Percentiles rank a stretch among this genome's conserved stretches.
Conservation (phyloP, 345 rosid genomes). For the Microthlaspi erraticum region DNA sequence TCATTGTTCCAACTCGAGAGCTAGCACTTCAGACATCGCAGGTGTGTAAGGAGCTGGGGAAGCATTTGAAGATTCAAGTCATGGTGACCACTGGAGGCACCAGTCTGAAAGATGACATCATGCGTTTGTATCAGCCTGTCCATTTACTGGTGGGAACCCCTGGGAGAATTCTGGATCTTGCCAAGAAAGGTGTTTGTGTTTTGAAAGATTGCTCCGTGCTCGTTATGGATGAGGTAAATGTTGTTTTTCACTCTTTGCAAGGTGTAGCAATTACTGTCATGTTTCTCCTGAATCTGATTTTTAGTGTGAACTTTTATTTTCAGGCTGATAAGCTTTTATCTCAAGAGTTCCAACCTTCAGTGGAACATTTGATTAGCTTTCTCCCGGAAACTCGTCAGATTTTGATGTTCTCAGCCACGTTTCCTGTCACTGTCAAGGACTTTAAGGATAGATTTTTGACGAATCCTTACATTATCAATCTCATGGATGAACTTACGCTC, state of each 20-base stretch:
- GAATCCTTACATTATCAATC: slow-evolving; percentile 83
- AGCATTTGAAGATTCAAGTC: slow-evolving; percentile 86
- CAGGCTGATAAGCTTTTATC: slow-evolving; percentile 96
- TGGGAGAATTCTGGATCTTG: slow-evolving; percentile 86
- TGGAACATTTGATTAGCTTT: slow-evolving; percentile 84
- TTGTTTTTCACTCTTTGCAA: slow-evolving; percentile 6
- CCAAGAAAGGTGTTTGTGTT: slow-evolving; percentile 89
- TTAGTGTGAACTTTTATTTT: slow-evolving; percentile 34
- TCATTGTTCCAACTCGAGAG: slow-evolving; percentile 91
- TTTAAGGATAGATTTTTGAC: slow-evolving; percentile 82
- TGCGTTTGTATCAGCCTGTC: slow-evolving; percentile 95
- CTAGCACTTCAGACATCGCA: slow-evolving; percentile 95
- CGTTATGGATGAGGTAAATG: slow-evolving; percentile 87
- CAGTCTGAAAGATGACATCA: slow-evolving; percentile 90
- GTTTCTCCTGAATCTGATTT: slow-evolving; percentile 29
- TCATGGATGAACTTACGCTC: slow-evolving; percentile 94
- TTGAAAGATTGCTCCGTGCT: slow-evolving; percentile 89
- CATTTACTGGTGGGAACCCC: slow-evolving; percentile 94
- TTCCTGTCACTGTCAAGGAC: slow-evolving; percentile 91
- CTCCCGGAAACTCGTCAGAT: slow-evolving; percentile 77
- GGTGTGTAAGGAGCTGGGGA: slow-evolving; percentile 92
- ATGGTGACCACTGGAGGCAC: slow-evolving; percentile 98
- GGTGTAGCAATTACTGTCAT: not conserved
- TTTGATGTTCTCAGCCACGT: slow-evolving; percentile 92
- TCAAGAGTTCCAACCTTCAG: slow-evolving; percentile 90